A percentile compares a stretch with the other conserved stretches of the same genome.
phyloP scores from a whole-genome alignment of 371 early-diverging fungal genomes.

The Rhizopus sp. region DNA sequence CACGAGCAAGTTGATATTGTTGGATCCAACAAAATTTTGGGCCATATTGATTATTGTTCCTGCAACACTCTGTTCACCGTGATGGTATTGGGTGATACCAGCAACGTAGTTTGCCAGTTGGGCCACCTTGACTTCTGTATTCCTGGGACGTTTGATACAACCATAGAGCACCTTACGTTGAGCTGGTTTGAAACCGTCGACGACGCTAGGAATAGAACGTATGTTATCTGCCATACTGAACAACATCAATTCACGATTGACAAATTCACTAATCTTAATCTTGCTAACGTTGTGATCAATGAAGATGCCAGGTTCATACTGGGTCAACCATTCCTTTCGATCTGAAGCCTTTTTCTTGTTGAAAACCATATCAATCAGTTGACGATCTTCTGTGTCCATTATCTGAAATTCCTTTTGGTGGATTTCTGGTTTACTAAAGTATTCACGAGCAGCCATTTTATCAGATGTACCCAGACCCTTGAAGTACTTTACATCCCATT shows the following conservation, averaged over 20 bases:
- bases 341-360: constrained; percentile 96
- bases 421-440: constrained; percentile 81
- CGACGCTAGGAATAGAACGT: constrained; percentile 96
- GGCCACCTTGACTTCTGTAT: constrained; percentile 93
- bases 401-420: constrained; percentile 92
- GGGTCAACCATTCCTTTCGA: constrained; percentile 96
- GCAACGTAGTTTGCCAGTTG: constrained; percentile 96
- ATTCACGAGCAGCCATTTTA: constrained; percentile 91
- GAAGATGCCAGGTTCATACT: constrained; percentile 91
- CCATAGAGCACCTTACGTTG: constrained; percentile 98
- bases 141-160: constrained; percentile 89
- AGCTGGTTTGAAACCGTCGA: constrained; percentile 99
- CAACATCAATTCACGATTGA: constrained; percentile 97
- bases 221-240: constrained; percentile 98
- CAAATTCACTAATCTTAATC: constrained; percentile 94
- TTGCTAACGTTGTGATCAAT: constrained; percentile 84
- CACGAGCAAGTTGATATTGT: constrained; percentile 93
- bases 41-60: constrained; percentile 98
- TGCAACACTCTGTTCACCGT: constrained; percentile 93
- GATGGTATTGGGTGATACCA: constrained; percentile 97
- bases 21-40: constrained; percentile 98
- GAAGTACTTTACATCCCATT: constrained; percentile 96
- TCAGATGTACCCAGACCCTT: constrained; percentile 99
- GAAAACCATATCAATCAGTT: constrained; percentile 97
- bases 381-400: constrained; percentile 70